A percentile compares a stretch with the other conserved stretches of the same genome.
Evolutionary conservation across 106 monocot genomes (phyloP).

Genomic region (Platanthera guangdongensis): DNA sequence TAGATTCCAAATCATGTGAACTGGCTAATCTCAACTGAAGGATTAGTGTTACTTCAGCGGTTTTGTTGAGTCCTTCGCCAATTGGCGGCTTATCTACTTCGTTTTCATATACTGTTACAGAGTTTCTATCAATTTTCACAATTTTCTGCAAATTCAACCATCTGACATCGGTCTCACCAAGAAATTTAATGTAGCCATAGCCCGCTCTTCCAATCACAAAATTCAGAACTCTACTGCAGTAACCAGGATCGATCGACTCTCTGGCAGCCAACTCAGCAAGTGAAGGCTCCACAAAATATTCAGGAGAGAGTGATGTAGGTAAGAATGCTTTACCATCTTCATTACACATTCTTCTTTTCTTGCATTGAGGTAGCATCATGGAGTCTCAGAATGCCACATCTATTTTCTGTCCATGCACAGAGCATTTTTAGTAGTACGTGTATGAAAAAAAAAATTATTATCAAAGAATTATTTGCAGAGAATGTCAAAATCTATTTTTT

Average conservation of each 20-base stretch:
- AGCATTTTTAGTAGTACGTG: neutral
- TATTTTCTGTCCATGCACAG: neutral
- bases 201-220: slow-evolving; percentile 71
- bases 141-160: slow-evolving; percentile 54
- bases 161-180: slow-evolving; percentile 66
- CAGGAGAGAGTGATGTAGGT: slow-evolving; percentile 38
- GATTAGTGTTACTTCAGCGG: slow-evolving; percentile 74
- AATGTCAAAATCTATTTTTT: neutral
- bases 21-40: slow-evolving; percentile 12
- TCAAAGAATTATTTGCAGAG: neutral
- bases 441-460: neutral
- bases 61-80: slow-evolving; percentile 82
- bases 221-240: slow-evolving; percentile 61
- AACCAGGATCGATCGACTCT: slow-evolving; percentile 53
- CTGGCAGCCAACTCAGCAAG: slow-evolving; percentile 42
- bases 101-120: slow-evolving; percentile 65
- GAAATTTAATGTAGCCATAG: slow-evolving; percentile 59
- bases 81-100: slow-evolving; percentile 60
- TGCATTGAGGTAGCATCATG: neutral
- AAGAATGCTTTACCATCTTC: slow-evolving; percentile 15
- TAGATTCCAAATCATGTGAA: slow-evolving; percentile 1
- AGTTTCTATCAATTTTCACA: slow-evolving; percentile 59
- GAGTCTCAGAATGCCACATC: neutral
- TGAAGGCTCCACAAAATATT: slow-evolving; percentile 65
- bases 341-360: slow-evolving; percentile 11